Evolutionary conservation across 2,329 filamentous ascomycete genomes (phyloP), one percentile per base, ranked within the genome.

Genomic region (Calycina herbarum): DNA sequence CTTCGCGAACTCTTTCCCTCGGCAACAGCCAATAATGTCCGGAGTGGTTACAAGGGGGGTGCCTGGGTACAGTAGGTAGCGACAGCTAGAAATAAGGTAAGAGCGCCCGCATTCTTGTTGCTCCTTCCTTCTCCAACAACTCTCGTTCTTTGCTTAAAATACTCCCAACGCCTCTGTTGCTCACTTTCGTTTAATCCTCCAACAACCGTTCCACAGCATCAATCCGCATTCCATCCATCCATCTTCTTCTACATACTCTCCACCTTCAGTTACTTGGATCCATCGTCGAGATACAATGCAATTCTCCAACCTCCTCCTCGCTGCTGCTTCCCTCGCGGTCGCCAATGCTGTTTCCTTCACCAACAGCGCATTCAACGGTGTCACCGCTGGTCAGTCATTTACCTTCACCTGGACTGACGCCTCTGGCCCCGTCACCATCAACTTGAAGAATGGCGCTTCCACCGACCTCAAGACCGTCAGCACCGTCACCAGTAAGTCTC

Each of bases 391-490:
- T 8, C 11, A 62, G 3, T 29, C 71, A 20, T 70, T 74, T 61
- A 69, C 64, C 15, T 65, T 76, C 60, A 72, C 68, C 51, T 76
- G 75, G 75, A 31, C 66, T 17, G 66, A 64, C 13, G 70, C 70
- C 20, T 10, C 63, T 1, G 73, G 74, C 17, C 64, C 73, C 20
- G 74, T 76, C 20, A 74, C 70, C 20, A 57, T 76, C 31, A 38
- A 67, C 13, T 65, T 76, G 24, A 74, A 73, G 70, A 70, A 70
- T 48, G 74, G 74, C 20, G 31, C 64, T 51, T 63, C 73, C 2
- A 72, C 62, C 20, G 54, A 65, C 38, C 68, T 75, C 10, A 42
- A 61, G 15, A 69, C 69, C 24, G 73, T 76, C 38, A 60, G 35
- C 57, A 70, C 69, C 29, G 70, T 76, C 57, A 68, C 66, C 17